Evolutionary conservation across 331 rosid species (phyloP).

Genomic region (Pyrus hybrid): DNA sequence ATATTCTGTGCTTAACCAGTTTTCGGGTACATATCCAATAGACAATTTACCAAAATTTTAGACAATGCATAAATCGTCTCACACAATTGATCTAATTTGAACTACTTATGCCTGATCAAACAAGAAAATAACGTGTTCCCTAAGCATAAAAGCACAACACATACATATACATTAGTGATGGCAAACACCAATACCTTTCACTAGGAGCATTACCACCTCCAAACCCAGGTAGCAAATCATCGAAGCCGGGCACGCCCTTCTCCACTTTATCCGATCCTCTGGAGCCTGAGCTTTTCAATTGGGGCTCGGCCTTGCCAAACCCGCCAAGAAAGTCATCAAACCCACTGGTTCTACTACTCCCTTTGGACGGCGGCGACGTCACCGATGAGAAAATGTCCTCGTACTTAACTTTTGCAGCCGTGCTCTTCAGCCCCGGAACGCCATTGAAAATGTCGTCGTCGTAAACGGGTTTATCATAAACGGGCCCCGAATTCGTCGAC

Average conservation of each 20-base stretch:
- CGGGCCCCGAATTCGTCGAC: slow-evolving; percentile 27
- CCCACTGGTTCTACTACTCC: slow-evolving; percentile 26
- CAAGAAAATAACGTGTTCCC: slow-evolving; percentile 2
- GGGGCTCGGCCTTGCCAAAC: slow-evolving; percentile 52
- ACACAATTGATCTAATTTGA: not conserved
- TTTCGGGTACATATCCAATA: not conserved
- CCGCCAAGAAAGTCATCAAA: slow-evolving; percentile 79
- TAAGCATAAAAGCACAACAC: not conserved
- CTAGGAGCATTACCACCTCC: slow-evolving; percentile 34
- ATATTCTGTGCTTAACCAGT: not conserved
- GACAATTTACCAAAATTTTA: not conserved
- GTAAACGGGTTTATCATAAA: slow-evolving; percentile 27
- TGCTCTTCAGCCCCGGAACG: slow-evolving; percentile 61
- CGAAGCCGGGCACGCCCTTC: slow-evolving; percentile 40
- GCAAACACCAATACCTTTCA: slow-evolving; percentile 35
- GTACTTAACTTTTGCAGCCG: slow-evolving; percentile 34
- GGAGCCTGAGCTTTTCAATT: slow-evolving; percentile 33
- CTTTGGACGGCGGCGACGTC: slow-evolving; percentile 27
- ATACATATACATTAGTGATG: not conserved
- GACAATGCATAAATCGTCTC: not conserved
- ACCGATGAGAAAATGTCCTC: slow-evolving; percentile 48
- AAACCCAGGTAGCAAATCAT: slow-evolving; percentile 70
- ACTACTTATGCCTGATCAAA: slow-evolving; percentile 3
- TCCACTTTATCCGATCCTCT: slow-evolving; percentile 41
- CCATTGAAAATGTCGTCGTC: slow-evolving; percentile 81